Base-by-base conservation (phyloP, 495 filamentous ascomycete genomes). In the Ramalina intermedia region DNA sequence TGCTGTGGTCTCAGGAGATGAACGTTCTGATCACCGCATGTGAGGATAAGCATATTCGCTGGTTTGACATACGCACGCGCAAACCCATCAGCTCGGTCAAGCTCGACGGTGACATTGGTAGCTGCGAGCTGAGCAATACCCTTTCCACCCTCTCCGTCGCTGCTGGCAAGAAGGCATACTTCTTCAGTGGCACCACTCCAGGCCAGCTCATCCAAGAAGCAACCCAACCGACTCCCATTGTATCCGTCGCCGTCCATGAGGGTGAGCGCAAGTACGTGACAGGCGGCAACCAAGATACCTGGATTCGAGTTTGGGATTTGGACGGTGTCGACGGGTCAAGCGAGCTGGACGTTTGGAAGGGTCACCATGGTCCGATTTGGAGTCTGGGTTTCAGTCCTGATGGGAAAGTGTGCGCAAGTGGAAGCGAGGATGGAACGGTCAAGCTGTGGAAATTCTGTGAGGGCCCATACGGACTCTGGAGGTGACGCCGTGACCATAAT, bases 291-390 rank as follows among this genome's bases (percentile, higher is more conserved):
- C 67, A 69, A 12, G 89, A 94, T 60, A 96, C 93, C 3, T 98
- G 91, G 91, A 90, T 88, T 2, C 75, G 85, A 37, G 84, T 96
- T 6, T 95, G 91, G 64, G 79, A 87, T 65, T 82, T 88, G 63
- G 84, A 94, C 49, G 76, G 75, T 13, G 80, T 81, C 54, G 24
- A 41, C 21, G 37, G 23, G 43, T 27, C 33, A 13, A 74, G 78
- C 51, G 89, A 96, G 62, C 63, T 87, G 18, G 89, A 98, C 57
- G 80, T 91, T 17, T 87, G 93, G 71, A 96, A 95, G 64, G 93
- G 91, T 18, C 93, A 96, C 60, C 91, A 98, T 61, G 91, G 93
- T 12, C 89, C 89, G 9, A 89, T 96, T 49, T 96, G 91, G 93
- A 91, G 85, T 17, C 76, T 93, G 46, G 80, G 79, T 47, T 96